phyloP scores from a whole-genome alignment of 306 rosid species.

The Dryas alaskensis region DNA sequence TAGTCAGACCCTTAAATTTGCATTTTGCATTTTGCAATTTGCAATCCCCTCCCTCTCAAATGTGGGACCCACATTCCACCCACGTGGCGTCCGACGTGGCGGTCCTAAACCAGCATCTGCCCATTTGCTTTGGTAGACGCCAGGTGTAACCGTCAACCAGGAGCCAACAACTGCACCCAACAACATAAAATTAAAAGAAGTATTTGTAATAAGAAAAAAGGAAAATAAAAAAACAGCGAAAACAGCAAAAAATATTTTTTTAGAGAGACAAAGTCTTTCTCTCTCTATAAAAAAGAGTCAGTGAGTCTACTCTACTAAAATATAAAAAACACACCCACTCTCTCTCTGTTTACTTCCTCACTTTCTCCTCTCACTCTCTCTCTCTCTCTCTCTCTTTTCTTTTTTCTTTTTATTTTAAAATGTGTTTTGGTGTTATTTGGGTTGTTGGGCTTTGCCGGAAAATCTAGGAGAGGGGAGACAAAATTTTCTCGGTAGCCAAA shows the following conservation, averaged over 20 bases:
- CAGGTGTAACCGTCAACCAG: conserved; percentile 44
- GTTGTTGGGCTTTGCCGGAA: conserved; percentile 46
- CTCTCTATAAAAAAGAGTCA: conserved; percentile 26
- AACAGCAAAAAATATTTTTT: background rate
- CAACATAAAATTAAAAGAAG: background rate
- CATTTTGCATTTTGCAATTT: too few relatives aligned
- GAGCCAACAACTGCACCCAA: conserved; percentile 40
- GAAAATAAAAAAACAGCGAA: background rate
- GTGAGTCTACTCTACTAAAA: conserved; percentile 28
- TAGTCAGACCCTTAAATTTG: background rate
- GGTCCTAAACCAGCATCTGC: background rate
- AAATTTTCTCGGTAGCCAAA: conserved; percentile 37
- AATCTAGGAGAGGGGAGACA: conserved; percentile 6
- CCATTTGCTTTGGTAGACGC: conserved; percentile 9
- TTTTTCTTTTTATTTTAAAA: conserved; percentile 7
- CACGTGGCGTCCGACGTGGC: conserved; percentile 45
- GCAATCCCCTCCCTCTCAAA: background rate
- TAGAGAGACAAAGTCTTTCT: conserved; percentile 20
- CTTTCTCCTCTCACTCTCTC: conserved; percentile 1
- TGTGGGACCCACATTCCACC: conserved; percentile 11
- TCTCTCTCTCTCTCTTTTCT: conserved; percentile 2
- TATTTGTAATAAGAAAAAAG: background rate
- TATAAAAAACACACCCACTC: conserved; percentile 16
- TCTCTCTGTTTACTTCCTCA: conserved; percentile 8
- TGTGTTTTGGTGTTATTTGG: conserved; percentile 21